These are phyloP conservation scores for Physaria fendleri DNA, from an alignment of 345 rosid genomes.

Conservation along the genomic window DNA sequence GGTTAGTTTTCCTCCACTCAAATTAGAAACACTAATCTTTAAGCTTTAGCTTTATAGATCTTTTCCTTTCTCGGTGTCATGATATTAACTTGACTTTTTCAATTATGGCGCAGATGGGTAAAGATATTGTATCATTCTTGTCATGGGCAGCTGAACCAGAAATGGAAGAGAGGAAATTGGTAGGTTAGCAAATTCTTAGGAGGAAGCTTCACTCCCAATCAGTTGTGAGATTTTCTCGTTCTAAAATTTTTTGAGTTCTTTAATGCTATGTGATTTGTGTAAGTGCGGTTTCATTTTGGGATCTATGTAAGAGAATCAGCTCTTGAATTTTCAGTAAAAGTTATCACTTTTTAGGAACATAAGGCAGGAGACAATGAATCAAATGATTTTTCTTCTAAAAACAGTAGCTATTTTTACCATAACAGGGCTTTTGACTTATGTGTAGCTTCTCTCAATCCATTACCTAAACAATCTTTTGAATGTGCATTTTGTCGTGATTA, in stretches of 20 bases:
- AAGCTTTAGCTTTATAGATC: not conserved
- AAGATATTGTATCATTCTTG: conserved; percentile 86
- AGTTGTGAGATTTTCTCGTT: conserved; percentile 38
- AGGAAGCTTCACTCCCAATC: conserved; percentile 68
- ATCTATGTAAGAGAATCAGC: not conserved
- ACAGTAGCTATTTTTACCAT: not conserved
- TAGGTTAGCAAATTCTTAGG: conserved; percentile 69
- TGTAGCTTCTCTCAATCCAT: not conserved
- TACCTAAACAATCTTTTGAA: not conserved
- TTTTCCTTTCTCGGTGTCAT: not conserved
- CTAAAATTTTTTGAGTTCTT: not conserved
- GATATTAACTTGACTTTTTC: not conserved
- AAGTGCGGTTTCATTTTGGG: conserved; percentile 4
- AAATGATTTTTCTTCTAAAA: not conserved
- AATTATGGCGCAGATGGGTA: conserved; percentile 75
- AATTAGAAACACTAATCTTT: not conserved
- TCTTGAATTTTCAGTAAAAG: not conserved
- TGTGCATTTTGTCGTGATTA: not conserved
- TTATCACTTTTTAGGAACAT: not conserved
- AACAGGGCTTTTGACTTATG: not conserved
- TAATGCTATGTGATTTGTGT: not conserved
- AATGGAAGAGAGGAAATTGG: conserved; percentile 99
- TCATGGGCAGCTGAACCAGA: conserved; percentile 99
- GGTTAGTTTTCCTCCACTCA: conserved; percentile 35
- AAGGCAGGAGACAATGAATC: not conserved